Evolutionary conservation across 2,329 filamentous ascomycete species (phyloP).

Genomic region (Microsporum audouinii): DNA sequence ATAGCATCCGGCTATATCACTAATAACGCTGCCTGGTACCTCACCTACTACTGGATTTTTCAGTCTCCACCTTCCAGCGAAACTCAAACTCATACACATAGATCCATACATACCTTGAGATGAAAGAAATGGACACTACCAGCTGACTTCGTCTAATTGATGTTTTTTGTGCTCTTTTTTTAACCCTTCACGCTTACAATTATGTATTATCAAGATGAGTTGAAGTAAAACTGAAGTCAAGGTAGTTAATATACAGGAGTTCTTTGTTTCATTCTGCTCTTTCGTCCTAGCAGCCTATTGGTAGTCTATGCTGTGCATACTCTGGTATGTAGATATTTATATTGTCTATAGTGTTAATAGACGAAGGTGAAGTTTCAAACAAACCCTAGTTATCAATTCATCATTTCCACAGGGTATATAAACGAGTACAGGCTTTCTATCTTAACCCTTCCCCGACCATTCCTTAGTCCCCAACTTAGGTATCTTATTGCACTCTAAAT

Average conservation of each 20-base stretch:
- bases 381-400: neutral
- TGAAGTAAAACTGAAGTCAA: neutral
- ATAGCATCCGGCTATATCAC: neutral
- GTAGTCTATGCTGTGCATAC: neutral
- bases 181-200: neutral
- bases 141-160: neutral
- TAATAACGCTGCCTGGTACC: neutral
- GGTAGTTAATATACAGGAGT: constrained; percentile 4
- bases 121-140: constrained; percentile 1
- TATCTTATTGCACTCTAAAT: neutral
- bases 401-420: neutral
- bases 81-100: neutral
- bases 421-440: neutral
- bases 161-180: neutral
- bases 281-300: neutral
- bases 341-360: neutral
- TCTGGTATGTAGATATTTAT: neutral
- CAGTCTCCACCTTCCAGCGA: neutral
- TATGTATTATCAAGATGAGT: constrained; percentile 4
- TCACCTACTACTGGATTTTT: neutral
- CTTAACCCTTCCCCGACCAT: neutral
- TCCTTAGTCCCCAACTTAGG: neutral
- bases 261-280: neutral
- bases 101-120: neutral
- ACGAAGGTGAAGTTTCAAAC: neutral